Evolutionary conservation across 2,329 filamentous ascomycete species (phyloP), one percentile per base, ranked within the genome.

Genomic region (Fusarium sp.): DNA sequence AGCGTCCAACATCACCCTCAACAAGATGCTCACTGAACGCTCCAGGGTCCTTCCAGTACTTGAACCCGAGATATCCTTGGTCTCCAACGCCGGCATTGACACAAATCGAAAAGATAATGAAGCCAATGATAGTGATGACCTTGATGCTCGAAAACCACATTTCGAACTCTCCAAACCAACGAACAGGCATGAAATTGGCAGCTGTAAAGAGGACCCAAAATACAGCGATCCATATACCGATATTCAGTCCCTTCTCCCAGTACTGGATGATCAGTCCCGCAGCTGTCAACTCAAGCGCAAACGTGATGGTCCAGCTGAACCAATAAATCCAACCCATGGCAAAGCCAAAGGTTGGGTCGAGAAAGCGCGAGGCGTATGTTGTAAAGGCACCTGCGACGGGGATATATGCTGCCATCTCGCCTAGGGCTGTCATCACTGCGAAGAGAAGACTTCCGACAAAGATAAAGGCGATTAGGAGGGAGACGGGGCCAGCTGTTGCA

Each of bases 121-220:
- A 84, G 21, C 87, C 88, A 11, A 88, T 77, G 66, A 91, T 90
- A 52, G 86, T 87, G 68, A 90, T 82, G 42, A 91, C 83, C 79
- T 91, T 91, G 80, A 90, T 84, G 37, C 84, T 86, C 16, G 88
- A 87, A 69, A 90, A 90, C 84, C 87, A 88, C 78, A 91, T 91
- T 77, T 91, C 89, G 47, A 88, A 85, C 79, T 91, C 89, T 43
- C 89, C 89, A 73, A 89, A 91, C 73, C 88, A 83, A 28, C 83
- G 82, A 8, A 91, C 87, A 49, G 87, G 87, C 60, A 89, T 83
- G 70, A 89, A 87, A 77, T 91, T 91, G 67, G 90, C 84, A 11
- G 84, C 70, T 13, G 90, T 81, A 63, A 88, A 88, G 44, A 90
- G 84, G 15, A 87, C 47, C 25, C 90, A 82, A 64, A 90, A 85